A percentile compares a stretch with the other conserved stretches of the same genome.
Conservation (phyloP, 495 filamentous ascomycete genomes). For the Hypoxylon intermedium region DNA sequence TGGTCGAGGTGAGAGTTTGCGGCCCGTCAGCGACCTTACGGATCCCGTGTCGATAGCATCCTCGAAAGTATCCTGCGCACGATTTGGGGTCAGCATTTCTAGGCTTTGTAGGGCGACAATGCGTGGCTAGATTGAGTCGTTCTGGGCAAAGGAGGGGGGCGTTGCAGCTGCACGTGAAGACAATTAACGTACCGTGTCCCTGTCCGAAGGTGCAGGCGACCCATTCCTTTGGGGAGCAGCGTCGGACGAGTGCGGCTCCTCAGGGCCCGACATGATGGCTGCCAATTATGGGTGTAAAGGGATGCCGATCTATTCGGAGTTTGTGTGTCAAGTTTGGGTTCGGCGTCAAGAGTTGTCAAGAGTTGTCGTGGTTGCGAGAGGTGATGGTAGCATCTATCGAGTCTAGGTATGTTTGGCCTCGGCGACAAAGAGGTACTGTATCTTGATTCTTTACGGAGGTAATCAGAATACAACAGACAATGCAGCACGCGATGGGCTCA, state of each 20-base stretch:
- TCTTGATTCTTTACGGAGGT: no score
- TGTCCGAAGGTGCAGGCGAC: slow-evolving; percentile 45
- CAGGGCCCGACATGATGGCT: slow-evolving; percentile 39
- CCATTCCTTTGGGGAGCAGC: slow-evolving; percentile 33
- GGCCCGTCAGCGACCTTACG: slow-evolving; percentile 56
- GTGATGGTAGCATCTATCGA: slow-evolving; percentile 17
- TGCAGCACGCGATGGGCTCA: slow-evolving; percentile 20
- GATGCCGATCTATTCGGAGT: neutral
- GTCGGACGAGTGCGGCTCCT: slow-evolving; percentile 35
- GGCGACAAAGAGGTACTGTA: no score
- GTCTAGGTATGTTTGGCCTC: neutral
- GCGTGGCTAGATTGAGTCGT: neutral
- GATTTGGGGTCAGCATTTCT: slow-evolving; percentile 19
- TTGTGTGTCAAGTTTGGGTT: slow-evolving; percentile 4
- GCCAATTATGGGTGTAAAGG: slow-evolving; percentile 2
- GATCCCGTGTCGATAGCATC: slow-evolving; percentile 70
- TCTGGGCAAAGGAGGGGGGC: neutral
- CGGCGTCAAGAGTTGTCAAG: slow-evolving; percentile 3
- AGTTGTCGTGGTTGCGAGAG: slow-evolving; percentile 9
- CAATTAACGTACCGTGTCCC: slow-evolving; percentile 47
- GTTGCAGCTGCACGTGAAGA: slow-evolving; percentile 13
- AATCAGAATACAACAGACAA: slow-evolving; percentile 14
- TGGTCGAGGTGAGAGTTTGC: slow-evolving; percentile 53
- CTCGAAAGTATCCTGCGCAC: slow-evolving; percentile 74
- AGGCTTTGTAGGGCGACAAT: slow-evolving; percentile 3